Evolutionary conservation across 306 rosid genomes (phyloP).

Genomic region (Rosa rugosa): DNA sequence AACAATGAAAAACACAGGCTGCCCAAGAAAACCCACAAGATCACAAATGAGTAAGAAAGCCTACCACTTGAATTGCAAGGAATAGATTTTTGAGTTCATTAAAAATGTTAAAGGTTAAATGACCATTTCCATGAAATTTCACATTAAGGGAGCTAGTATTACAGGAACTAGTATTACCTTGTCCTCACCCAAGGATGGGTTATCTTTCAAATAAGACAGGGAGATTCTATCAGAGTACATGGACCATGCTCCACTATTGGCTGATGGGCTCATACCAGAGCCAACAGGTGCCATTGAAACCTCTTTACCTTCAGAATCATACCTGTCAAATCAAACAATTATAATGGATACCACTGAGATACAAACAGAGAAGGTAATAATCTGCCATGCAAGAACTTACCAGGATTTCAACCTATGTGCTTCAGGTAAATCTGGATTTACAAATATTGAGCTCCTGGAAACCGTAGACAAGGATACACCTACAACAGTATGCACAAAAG

Average conservation of each 20-base stretch:
- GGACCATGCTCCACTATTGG: slow-evolving; percentile 54
- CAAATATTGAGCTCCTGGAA: slow-evolving; percentile 49
- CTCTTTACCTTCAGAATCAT: slow-evolving; percentile 84
- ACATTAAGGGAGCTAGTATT: not conserved
- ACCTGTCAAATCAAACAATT: slow-evolving; percentile 38
- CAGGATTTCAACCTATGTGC: slow-evolving; percentile 71
- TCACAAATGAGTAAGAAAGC: not conserved
- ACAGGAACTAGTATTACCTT: slow-evolving; percentile 68
- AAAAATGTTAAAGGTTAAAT: not conserved
- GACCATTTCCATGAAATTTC: not conserved
- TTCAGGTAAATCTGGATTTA: slow-evolving; percentile 78
- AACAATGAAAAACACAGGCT: slow-evolving; percentile 73
- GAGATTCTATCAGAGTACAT: slow-evolving; percentile 70
- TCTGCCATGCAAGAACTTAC: slow-evolving; percentile 33
- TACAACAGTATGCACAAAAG: slow-evolving; percentile 29
- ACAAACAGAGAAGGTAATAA: not conserved
- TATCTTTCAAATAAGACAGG: slow-evolving; percentile 51
- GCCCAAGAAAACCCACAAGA: slow-evolving; percentile 21
- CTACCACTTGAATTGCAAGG: not conserved
- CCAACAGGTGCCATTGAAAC: slow-evolving; percentile 61
- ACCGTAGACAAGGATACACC: slow-evolving; percentile 87
- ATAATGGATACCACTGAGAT: not conserved
- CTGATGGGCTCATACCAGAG: slow-evolving; percentile 50
- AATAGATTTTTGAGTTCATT: not conserved
- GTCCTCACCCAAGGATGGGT: slow-evolving; percentile 66